A percentile compares a stretch with the other conserved stretches of the same genome.
These are phyloP conservation scores for Inonotus hispidus DNA, from an alignment of 1,284 basidiomycete genomes.

Conservation along the genomic window DNA sequence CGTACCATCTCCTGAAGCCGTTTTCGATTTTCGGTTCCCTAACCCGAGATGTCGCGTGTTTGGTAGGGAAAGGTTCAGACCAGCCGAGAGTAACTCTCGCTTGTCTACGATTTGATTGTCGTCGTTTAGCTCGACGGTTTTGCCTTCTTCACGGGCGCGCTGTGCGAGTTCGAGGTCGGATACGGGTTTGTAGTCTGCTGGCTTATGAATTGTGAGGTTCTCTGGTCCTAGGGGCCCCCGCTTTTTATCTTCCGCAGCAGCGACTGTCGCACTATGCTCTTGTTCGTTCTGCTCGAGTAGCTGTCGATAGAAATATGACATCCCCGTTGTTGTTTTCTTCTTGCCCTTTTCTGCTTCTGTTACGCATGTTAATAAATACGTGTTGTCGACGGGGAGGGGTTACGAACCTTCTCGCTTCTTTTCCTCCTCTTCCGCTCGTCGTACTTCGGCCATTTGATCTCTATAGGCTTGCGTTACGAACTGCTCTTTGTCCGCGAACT, in stretches of 20 bases:
- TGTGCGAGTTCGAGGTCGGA: slow-evolving; percentile 71
- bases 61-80: slow-evolving; percentile 83
- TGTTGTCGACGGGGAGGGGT: background rate
- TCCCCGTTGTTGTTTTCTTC: slow-evolving; percentile 55
- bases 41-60: slow-evolving; percentile 64
- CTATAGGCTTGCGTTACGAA: slow-evolving; percentile 99
- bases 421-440: slow-evolving; percentile 89
- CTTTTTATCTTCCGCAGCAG: slow-evolving; percentile 43
- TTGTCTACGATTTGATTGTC: slow-evolving; percentile 98
- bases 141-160: slow-evolving; percentile 66
- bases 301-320: slow-evolving; percentile 84
- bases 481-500: slow-evolving; percentile 91
- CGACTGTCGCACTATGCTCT: slow-evolving; percentile 79
- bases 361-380: background rate
- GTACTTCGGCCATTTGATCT: slow-evolving; percentile 91
- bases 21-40: slow-evolving; percentile 26
- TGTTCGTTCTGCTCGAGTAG: slow-evolving; percentile 78
- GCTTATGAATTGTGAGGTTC: slow-evolving; percentile 69
- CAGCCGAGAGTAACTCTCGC: slow-evolving; percentile 85
- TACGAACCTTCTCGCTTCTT: slow-evolving; percentile 74
- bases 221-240: slow-evolving; percentile 25
- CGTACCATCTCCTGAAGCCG: slow-evolving; percentile 6
- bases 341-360: slow-evolving; percentile 45
- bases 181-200: slow-evolving; percentile 49
- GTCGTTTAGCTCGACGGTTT: slow-evolving; percentile 93